Base-by-base conservation (phyloP, 129 eudicot species). In the Ambrosia artemisiifolia region DNA sequence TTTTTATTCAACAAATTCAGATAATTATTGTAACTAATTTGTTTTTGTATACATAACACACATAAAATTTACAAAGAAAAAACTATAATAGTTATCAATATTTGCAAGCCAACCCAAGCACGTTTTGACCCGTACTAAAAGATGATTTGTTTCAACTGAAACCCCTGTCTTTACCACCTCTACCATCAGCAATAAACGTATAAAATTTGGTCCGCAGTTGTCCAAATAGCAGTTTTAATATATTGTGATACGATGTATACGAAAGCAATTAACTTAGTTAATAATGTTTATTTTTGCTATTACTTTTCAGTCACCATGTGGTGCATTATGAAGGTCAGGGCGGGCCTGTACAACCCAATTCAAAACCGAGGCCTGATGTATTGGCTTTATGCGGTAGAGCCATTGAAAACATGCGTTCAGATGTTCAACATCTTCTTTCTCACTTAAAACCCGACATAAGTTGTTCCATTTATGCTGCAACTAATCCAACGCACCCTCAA, bases 281-380 rank as follows among this genome's bases (percentile, higher is more conserved):
- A n/a, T 43, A 7, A 7, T 71, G 28, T 33, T 57, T 20, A 9
- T 20, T 50, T 12, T 69, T 32, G 7, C 61, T 34, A 40, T 40
- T n/a, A 19, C 10, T 62, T 80, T 56, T 61, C 85, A 88, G 96
- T 40, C 96, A 92, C 72, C 97, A 92, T 75, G 68, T 86, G 16
- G 81, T 88, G 28, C 97, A 88, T 55, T 88, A 86, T 57, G 94
- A 92, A 75, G 96, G 96, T 53, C 87, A 91, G 67, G 95, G 90
- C 3, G 95, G 97, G 35, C 92, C 90, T 1, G 92, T 91, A 74
- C 92, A 91, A 73, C 64, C 83, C 3, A 88, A 46, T 75, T 86
- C 93, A 67, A 91, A 86, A 67, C 88, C 91, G 35, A 84, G 82
- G 78, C 43, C 91, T 9, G 96, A 91, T 34, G 85, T 88, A 55